Evolutionary conservation across 1,139 yeast genomes (phyloP), one percentile per base, ranked within the genome.

Genomic region (Diutina siamensis): DNA sequence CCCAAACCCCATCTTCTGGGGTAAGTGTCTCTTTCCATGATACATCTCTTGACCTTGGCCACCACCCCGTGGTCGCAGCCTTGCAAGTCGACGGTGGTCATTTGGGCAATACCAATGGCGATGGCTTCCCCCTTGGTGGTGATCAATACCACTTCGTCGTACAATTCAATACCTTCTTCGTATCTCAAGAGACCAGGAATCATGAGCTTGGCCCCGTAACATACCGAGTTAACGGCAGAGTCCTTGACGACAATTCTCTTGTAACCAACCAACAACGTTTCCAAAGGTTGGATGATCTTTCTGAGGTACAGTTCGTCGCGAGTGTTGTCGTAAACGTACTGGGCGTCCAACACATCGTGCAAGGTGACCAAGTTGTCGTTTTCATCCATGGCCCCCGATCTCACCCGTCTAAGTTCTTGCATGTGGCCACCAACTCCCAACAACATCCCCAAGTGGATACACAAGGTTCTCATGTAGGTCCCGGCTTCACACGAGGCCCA

Each of bases 401-500:
- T 83, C 52, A 92, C 98, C 76, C 98, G 89, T 72, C 98, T 88
- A 59, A 92, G 82, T 71, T 92, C 98, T 76, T 92, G 98, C 98
- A 92, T 92, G 71, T 92, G 98, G 57, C 97, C 98, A 65, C 98
- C 98, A 57, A 88, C 97, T 58, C 97, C 97, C 56, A 92, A 76
- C 51, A 92, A 75, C 95, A 92, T 89, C 72, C 98, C 98, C 61
- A 92, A 74, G 67, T 92, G 98, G 51, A 92, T 98, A 81, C 98
- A 92, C 59, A 92, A 74, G 47, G 98, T 92, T 79, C 98, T 85
- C 96, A 92, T 92, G 71, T 92, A 92, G 52, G 98, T 92, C 68
- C 98, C 98, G 51, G 98, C 98, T 74, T 92, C 98, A 78, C 98
- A 92, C 44, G 95, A 84, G 50, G 97, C 97, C 98, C 98, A 92